Base-by-base conservation (phyloP, 1,139 yeast genomes). In the Kazachstania sp. region DNA sequence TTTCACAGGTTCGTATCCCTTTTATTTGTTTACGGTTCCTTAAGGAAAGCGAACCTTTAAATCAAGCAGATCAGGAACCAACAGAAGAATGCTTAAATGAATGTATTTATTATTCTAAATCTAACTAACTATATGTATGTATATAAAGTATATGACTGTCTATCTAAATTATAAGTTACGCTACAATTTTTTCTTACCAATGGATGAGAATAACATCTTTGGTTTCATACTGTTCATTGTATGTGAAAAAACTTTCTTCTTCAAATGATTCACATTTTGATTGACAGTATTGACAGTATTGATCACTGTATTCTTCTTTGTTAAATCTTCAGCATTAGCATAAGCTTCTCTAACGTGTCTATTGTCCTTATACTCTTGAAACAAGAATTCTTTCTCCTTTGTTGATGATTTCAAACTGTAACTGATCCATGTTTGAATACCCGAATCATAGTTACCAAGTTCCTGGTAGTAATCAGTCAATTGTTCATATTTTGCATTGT, bases 271-370 rank as follows among this genome's bases (percentile, higher is more conserved):
- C 28, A 64, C 66, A 43, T 64, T 64, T 45, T 64, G 67, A 30
- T 64, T 64, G 4, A 65, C 66, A 32, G 58, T 61, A 15, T 63
- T 61, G 7, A 63, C 65, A 1, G 65, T 62, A 46, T 61, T 63
- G 36, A 56, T 61, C n/a, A 63, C 63, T 3, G 63, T 57, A 42
- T 61, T 54, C 50, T 55, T 63, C 49, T 54, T 61, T 38, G 63
- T 61, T 43, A 64, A 48, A 23, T 61, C 64, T 31, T 65, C 68
- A 1, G 68, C 66, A 36, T 64, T 63, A 3, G 65, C 64, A 46
- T 64, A 64, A 4, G 68, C 68, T 41, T 64, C 66, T 44, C 56
- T 58, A 26, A 63, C 67, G 44, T 64, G 67, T 36, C 55, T 55
- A 45, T 55, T 63, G 12, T 59, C 57, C 46, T 59, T 62, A 48